Evolutionary conservation across 768 basidiomycete species (phyloP).

Genomic region (Lactarius sp.): DNA sequence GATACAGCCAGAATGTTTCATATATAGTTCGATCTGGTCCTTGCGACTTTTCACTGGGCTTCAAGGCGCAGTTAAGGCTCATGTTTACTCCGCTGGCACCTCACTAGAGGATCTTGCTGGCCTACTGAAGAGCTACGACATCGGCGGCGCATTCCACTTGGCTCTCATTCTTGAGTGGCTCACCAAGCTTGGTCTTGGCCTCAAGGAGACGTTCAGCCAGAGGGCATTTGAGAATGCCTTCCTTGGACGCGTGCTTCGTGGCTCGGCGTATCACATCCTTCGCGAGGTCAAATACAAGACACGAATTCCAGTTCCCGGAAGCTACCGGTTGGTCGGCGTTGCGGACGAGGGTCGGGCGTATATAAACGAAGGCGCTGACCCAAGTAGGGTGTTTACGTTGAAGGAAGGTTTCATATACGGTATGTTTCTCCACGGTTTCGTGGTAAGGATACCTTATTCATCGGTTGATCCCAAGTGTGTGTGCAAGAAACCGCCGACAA

Average conservation of each 20-base stretch:
- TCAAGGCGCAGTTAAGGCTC: not conserved
- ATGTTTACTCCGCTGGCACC: not conserved
- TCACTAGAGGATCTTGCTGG: not conserved
- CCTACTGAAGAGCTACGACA: not conserved
- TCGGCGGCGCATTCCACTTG: not conserved
- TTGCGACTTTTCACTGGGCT: too few species aligned
- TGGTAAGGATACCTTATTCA: not conserved
- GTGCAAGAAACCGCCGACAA: not conserved
- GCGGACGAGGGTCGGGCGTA: constrained; percentile 49
- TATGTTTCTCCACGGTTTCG: not conserved
- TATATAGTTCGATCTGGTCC: too few species aligned
- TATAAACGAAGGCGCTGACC: not conserved
- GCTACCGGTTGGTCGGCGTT: constrained; percentile 38
- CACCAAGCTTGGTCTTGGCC: not conserved
- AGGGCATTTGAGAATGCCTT: constrained; percentile 53
- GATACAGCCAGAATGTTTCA: too few species aligned
- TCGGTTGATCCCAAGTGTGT: not conserved
- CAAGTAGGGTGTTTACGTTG: not conserved
- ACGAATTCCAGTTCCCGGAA: constrained; percentile 62
- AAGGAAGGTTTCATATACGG: constrained; percentile 2
- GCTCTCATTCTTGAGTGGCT: not conserved
- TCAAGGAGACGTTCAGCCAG: constrained; percentile 35
- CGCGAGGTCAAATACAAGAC: constrained; percentile 72
- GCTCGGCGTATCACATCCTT: constrained; percentile 57
- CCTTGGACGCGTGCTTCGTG: constrained; percentile 48